A percentile compares a stretch with the other conserved stretches of the same genome.
phyloP scores from a whole-genome alignment of 73 alveolate genomes.

The Symbiodinium natans region DNA sequence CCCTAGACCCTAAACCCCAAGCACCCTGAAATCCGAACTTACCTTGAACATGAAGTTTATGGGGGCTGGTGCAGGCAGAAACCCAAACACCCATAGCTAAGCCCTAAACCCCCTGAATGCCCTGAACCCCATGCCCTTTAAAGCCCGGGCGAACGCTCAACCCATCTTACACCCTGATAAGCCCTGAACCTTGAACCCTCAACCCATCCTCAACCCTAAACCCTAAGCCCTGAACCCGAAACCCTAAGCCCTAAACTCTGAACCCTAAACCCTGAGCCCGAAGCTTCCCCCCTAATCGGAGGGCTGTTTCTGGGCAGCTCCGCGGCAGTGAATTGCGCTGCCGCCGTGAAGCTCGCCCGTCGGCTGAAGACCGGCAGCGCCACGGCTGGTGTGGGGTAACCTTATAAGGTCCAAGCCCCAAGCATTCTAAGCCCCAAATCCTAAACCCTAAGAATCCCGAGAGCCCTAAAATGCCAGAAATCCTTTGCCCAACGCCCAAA shows the following conservation, averaged over 20 bases:
- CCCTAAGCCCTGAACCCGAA: not conserved
- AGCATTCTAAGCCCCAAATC: too few relatives aligned
- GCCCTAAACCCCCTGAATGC: not conserved
- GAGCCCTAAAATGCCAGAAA: too few relatives aligned
- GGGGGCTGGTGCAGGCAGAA: too few relatives aligned
- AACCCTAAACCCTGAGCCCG: not conserved
- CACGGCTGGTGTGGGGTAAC: not conserved
- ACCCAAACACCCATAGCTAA: too few relatives aligned
- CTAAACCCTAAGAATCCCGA: too few relatives aligned
- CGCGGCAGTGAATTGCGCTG: constrained; percentile 96
- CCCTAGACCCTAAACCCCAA: too few relatives aligned
- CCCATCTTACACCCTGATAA: too few relatives aligned
- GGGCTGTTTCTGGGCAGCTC: constrained; percentile 96
- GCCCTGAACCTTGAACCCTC: not conserved
- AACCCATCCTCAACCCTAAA: not conserved
- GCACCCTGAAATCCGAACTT: too few relatives aligned
- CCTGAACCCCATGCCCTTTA: not conserved
- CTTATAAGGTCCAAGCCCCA: too few relatives aligned
- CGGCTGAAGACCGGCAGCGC: not conserved
- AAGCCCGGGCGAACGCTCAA: too few relatives aligned
- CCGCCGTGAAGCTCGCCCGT: constrained; percentile 95
- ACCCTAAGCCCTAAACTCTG: not conserved
- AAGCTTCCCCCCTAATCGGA: not conserved
- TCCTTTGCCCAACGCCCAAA: too few relatives aligned
- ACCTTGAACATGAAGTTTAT: too few relatives aligned